These are phyloP conservation scores for Trapa incisa DNA, from an alignment of 345 rosid species.

Conservation along the genomic window DNA sequence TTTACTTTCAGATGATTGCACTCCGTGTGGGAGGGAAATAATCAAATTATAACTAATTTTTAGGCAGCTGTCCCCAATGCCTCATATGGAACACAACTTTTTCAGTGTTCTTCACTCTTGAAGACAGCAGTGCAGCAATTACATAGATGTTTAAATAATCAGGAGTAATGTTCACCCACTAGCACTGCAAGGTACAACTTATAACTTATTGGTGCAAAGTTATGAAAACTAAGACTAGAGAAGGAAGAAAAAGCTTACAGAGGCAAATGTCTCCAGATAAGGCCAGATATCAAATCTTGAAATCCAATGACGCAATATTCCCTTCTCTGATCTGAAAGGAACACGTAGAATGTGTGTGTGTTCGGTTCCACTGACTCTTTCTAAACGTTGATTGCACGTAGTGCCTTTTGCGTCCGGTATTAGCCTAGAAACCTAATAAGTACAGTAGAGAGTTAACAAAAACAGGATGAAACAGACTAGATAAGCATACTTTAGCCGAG, in stretches of 20 bases:
- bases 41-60: no score
- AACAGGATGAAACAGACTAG: not conserved
- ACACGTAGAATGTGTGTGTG: slow-evolving; percentile 71
- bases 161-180: no score
- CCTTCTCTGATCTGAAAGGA: slow-evolving; percentile 86
- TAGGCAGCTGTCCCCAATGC: no score
- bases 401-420: slow-evolving; percentile 96
- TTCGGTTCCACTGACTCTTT: slow-evolving; percentile 90
- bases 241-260: slow-evolving; percentile 27
- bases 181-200: no score
- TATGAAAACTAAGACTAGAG: no score
- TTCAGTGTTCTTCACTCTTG: no score
- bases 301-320: slow-evolving; percentile 85
- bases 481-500: not conserved
- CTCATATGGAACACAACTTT: no score
- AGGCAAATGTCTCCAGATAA: slow-evolving; percentile 76
- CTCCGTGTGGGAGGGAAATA: no score
- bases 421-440: slow-evolving; percentile 67
- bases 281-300: slow-evolving; percentile 99
- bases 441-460: slow-evolving; percentile 8
- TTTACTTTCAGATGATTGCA: no score
- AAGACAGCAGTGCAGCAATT: no score
- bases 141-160: no score
- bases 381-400: slow-evolving; percentile 77
- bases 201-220: no score